A percentile compares a stretch with the other conserved stretches of the same genome.
Conservation (phyloP, 495 filamentous ascomycete genomes). For the Bombardia bombarda region DNA sequence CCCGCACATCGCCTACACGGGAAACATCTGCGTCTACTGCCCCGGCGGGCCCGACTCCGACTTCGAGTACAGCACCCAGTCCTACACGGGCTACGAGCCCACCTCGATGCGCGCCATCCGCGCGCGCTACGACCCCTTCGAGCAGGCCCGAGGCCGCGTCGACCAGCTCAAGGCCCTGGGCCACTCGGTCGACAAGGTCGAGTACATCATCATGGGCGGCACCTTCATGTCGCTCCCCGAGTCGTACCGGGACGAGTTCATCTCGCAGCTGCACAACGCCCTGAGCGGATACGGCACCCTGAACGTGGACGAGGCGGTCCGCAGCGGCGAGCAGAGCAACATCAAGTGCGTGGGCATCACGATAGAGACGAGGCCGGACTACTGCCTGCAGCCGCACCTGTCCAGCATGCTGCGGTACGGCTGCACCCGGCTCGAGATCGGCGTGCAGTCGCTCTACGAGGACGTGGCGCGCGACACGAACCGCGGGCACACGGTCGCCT, state of each 20-base stretch:
- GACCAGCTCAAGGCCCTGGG: constrained; percentile 93
- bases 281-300: constrained; percentile 85
- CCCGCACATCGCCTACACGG: constrained; percentile 94
- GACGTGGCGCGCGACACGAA: constrained; percentile 98
- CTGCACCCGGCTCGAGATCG: constrained; percentile 88
- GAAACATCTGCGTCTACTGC: constrained; percentile 98
- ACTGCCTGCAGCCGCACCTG: constrained; percentile 87
- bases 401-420: constrained; percentile 94
- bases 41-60: constrained; percentile 95
- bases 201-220: constrained; percentile 99
- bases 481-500: constrained; percentile 89
- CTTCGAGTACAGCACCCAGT: constrained; percentile 98
- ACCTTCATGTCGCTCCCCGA: constrained; percentile 96
- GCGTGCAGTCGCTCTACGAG: constrained; percentile 94
- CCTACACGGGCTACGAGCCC: constrained; percentile 96
- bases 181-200: constrained; percentile 96
- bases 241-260: constrained; percentile 83
- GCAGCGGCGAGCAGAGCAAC: constrained; percentile 84
- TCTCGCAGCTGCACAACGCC: constrained; percentile 92
- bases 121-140: constrained; percentile 94
- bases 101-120: constrained; percentile 98
- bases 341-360: constrained; percentile 98
- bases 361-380: constrained; percentile 94
- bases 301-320: constrained; percentile 91
- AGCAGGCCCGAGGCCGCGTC: constrained; percentile 91